These are phyloP conservation scores for Eucalyptus curtisii DNA, from an alignment of 345 rosid genomes.

Conservation along the genomic window DNA sequence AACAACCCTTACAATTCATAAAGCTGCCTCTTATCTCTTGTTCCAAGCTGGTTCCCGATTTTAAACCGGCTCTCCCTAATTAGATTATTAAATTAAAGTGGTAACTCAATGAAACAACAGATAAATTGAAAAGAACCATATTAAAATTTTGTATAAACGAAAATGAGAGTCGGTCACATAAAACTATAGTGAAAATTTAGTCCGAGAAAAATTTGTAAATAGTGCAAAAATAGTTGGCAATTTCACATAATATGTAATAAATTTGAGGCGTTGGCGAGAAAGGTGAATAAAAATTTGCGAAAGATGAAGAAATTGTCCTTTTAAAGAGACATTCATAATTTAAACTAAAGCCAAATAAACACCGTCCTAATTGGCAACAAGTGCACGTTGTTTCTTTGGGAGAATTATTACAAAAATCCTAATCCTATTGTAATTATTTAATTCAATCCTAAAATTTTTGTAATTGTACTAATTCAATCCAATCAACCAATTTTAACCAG, in stretches of 20 bases:
- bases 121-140: neutral
- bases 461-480: no score
- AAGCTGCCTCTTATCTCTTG: neutral
- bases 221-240: neutral
- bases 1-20: neutral
- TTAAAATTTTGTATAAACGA: neutral
- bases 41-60: neutral
- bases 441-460: no score
- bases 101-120: neutral
- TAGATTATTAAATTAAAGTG: neutral
- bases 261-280: neutral
- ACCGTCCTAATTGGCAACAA: no score
- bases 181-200: neutral
- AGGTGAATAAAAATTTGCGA: neutral
- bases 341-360: neutral
- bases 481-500: accelerated
- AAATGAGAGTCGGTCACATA: neutral
- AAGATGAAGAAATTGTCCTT: neutral
- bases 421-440: no score
- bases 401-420: no score
- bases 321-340: neutral
- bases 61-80: neutral
- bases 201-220: neutral
- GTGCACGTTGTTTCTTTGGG: no score
- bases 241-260: neutral